Base-by-base conservation (phyloP, 345 rosid genomes). In the Bruguiera gymnorhiza region DNA sequence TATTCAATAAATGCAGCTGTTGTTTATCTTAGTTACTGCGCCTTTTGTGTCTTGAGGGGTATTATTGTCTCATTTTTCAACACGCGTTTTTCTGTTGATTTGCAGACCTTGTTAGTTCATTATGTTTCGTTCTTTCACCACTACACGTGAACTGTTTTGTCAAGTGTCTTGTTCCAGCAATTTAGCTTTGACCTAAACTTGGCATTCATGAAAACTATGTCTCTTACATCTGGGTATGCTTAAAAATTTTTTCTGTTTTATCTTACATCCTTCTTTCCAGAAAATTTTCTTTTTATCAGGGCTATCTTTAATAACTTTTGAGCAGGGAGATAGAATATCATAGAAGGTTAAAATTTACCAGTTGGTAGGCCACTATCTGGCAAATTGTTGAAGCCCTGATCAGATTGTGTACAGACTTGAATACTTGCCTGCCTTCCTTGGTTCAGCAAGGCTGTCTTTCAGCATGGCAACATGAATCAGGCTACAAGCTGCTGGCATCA, bases 141-240 rank as follows among this genome's bases (percentile, higher is more conserved):
- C 21, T 23, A 16, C n/a, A 23, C 18, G 16, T 15, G 31, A 39
- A 29, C 50, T 57, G 66, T 34, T 64, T 34, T 73, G 62, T 73
- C 62, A 21, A 66, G 31, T 58, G 67, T 36, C 53, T 59, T 66
- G 21, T 60, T 48, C 50, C 21, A 10, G 20, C 43, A 43, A 66
- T 73, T 29, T 39, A 59, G 26, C 21, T 19, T 51, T 65, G 76
- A 65, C 24, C 70, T 69, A 23, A 43, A 63, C 60, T 73, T 39
- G 52, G 66, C 39, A 73, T 66, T 60, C 76, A 66, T 60, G 60
- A 50, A 51, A 58, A 26, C 24, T 48, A 32, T n/a, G 51, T 72
- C 37, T 37, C 65, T 20, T 46, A 9, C 10, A 46, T 55, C 64
- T 64, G 29, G 66, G 60, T 73, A 59, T 59, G 61, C 66, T 18